These are phyloP conservation scores for Oemleria cerasiformis DNA, from an alignment of 306 rosid genomes.

Conservation along the genomic window DNA sequence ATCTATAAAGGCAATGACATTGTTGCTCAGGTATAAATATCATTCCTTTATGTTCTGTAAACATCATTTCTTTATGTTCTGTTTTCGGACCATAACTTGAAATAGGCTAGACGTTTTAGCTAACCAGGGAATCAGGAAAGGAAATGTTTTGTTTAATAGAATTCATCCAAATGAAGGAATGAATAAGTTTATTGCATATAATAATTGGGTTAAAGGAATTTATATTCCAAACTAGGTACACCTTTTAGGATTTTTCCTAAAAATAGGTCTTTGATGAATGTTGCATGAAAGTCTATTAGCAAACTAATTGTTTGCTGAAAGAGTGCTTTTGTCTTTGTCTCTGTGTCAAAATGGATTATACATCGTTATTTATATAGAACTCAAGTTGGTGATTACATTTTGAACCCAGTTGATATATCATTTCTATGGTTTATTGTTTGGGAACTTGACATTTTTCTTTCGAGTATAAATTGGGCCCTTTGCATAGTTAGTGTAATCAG, in stretches of 20 bases:
- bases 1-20: conserved; percentile 48
- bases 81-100: background rate
- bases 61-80: background rate
- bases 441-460: background rate
- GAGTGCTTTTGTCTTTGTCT: background rate
- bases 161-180: background rate
- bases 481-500: background rate
- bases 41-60: background rate
- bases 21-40: conserved; percentile 71
- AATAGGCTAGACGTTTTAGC: background rate
- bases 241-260: background rate
- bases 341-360: background rate
- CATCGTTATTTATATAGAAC: no score
- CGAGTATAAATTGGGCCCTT: background rate
- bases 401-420: background rate
- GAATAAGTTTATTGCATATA: background rate
- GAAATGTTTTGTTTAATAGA: background rate
- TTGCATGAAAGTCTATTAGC: conserved; percentile 1
- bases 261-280: background rate
- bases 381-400: background rate
- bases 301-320: background rate
- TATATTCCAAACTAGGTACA: background rate
- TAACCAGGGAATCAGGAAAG: no score
- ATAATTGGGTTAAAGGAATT: background rate
- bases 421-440: background rate